Conservation (phyloP, 2,329 filamentous ascomycete species). For the Cercospora sp. region DNA sequence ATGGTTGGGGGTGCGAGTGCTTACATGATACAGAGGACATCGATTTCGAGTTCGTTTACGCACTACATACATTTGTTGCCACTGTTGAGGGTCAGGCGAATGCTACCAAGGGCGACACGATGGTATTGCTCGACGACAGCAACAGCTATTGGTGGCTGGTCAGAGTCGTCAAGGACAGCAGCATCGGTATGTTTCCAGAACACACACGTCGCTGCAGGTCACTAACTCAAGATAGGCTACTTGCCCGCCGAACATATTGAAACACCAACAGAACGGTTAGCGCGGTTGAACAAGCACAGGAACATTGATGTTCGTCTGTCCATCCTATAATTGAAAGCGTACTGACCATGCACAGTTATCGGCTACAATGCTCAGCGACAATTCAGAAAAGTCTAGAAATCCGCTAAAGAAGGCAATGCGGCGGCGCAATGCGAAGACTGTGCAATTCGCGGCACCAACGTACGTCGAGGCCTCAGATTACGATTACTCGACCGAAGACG, state of each 20-base stretch:
- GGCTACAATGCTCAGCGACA: conserved; percentile 70
- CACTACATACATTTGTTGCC: conserved; percentile 93
- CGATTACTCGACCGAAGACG: conserved; percentile 79
- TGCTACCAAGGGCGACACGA: conserved; percentile 96
- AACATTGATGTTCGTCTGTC: conserved; percentile 80
- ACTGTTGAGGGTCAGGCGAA: conserved; percentile 98
- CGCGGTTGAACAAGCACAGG: conserved; percentile 92
- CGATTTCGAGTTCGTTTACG: conserved; percentile 99
- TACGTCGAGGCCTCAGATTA: conserved; percentile 86
- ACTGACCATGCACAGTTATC: conserved; percentile 55
- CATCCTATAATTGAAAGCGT: conserved; percentile 2
- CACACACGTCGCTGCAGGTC: neutral
- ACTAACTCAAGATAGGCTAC: conserved; percentile 64
- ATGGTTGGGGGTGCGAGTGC: conserved; percentile 74
- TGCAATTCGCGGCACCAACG: conserved; percentile 80
- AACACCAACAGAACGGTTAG: conserved; percentile 90
- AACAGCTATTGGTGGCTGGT: conserved; percentile 99
- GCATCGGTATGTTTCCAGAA: conserved; percentile 64
- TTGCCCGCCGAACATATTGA: conserved; percentile 97
- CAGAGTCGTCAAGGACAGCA: conserved; percentile 93
- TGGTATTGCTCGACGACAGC: conserved; percentile 96
- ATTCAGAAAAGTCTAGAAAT: conserved; percentile 76
- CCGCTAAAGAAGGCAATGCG: conserved; percentile 81
- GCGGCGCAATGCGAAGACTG: conserved; percentile 77
- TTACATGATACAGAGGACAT: conserved; percentile 97